Percentiles rank a stretch among this genome's conserved stretches.
Conservation (phyloP, 2,329 filamentous ascomycete species). For the Cladosporium oxysporum region DNA sequence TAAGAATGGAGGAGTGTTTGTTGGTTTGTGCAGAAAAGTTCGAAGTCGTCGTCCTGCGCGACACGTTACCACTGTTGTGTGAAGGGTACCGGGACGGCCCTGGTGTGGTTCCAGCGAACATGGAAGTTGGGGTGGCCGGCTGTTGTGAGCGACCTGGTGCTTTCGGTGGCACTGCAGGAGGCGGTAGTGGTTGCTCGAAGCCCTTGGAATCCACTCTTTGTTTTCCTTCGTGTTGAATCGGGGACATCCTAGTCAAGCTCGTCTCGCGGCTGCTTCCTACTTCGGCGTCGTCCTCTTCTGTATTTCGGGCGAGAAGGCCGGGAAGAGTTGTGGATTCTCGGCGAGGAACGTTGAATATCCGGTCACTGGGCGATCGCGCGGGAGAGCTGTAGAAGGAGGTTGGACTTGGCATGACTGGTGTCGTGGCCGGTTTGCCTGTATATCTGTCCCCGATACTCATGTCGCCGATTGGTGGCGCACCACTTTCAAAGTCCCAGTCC, state of each 20-base stretch:
- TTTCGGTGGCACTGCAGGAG: constrained; percentile 8
- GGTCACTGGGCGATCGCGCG: not conserved
- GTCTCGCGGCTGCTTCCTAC: constrained; percentile 17
- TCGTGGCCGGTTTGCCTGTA: not conserved
- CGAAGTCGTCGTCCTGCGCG: not conserved
- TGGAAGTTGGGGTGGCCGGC: constrained; percentile 13
- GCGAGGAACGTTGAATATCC: constrained; percentile 19
- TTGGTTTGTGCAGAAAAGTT: not conserved
- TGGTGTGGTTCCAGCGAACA: not conserved
- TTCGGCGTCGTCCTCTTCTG: constrained; percentile 25
- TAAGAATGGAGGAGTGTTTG: not conserved
- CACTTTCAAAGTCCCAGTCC: constrained; percentile 30
- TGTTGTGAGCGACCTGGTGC: not conserved
- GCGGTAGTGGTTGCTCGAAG: not conserved
- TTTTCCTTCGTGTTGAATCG: not conserved
- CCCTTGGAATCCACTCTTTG: constrained; percentile 14
- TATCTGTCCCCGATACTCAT: constrained; percentile 24
- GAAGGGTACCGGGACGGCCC: not conserved
- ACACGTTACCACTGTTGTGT: not conserved
- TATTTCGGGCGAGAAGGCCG: constrained; percentile 23
- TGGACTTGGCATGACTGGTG: not conserved
- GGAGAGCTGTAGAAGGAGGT: not conserved
- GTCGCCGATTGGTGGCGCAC: constrained; percentile 24
- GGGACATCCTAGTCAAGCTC: not conserved
- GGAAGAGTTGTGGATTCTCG: constrained; percentile 34